Evolutionary conservation across 2,329 filamentous ascomycete genomes (phyloP).

Genomic region (Alternaria sp.): DNA sequence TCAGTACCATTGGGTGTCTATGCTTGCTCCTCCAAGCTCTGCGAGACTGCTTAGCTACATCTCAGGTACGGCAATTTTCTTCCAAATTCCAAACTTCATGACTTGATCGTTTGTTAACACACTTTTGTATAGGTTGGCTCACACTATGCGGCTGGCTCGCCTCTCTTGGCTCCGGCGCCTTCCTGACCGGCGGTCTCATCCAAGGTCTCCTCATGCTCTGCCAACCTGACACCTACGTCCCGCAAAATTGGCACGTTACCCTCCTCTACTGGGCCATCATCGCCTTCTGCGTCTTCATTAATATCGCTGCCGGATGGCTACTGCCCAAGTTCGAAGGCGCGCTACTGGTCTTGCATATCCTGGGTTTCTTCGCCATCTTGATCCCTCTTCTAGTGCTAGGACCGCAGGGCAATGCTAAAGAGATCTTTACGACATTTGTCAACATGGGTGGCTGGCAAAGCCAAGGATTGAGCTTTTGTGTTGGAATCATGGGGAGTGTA

Average conservation of each 20-base stretch:
- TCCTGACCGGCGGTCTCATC: slow-evolving; percentile 37
- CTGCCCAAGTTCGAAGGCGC: slow-evolving; percentile 59
- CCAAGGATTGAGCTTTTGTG: slow-evolving; percentile 54
- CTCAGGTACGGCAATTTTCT: slow-evolving; percentile 31
- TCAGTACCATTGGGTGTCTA: slow-evolving; percentile 50
- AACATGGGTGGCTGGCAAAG: slow-evolving; percentile 57
- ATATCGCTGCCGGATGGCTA: slow-evolving; percentile 54
- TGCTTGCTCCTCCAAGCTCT: slow-evolving; percentile 51
- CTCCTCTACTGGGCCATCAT: slow-evolving; percentile 58
- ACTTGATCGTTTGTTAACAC: not conserved
- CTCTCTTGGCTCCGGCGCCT: slow-evolving; percentile 38
- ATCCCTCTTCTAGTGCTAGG: slow-evolving; percentile 57
- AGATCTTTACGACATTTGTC: slow-evolving; percentile 57
- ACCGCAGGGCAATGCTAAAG: slow-evolving; percentile 47
- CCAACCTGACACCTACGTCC: slow-evolving; percentile 45
- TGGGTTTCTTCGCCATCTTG: slow-evolving; percentile 61
- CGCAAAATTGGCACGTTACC: slow-evolving; percentile 60
- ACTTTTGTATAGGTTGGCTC: slow-evolving; percentile 49
- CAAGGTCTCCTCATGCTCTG: slow-evolving; percentile 51
- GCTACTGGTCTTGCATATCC: slow-evolving; percentile 58
- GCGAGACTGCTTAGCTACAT: slow-evolving; percentile 55
- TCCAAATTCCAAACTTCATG: not conserved
- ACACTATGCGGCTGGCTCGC: slow-evolving; percentile 54
- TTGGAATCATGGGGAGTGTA: slow-evolving; percentile 50
- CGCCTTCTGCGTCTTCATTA: slow-evolving; percentile 52